Evolutionary conservation across 441 rosid genomes (phyloP), one percentile per base, ranked within the genome.

Genomic region (Erodium texanum): DNA sequence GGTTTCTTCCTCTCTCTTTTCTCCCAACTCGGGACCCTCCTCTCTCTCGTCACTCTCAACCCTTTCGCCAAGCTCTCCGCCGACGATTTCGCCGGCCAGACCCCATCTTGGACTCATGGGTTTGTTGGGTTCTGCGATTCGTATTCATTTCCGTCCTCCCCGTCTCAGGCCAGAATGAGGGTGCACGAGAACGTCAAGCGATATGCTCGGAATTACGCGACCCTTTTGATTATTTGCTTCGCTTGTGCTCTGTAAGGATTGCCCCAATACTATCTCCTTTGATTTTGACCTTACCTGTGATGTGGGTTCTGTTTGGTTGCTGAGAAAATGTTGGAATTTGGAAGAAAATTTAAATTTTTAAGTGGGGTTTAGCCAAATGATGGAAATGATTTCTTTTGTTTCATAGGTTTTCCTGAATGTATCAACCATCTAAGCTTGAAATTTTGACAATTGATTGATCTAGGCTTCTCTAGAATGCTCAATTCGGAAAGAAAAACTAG

Each of bases 161-260:
- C 78, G 69, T 72, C 85, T 71, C 91, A 84, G 80, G 92, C 85
- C 23, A 78, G 82, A 54, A 85, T 87, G 81, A 80, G 99, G 76
- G 89, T 84, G 54, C 92, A 86, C 34, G 96, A 94, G 89, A 91
- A 91, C 62, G 80, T 89, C 64, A 91, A 83, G 78, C 89, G 97
- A 34, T 93, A 87, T 76, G 82, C 92, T 8, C 85, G 82, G 70
- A 88, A 81, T 72, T 88, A 91, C 67, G 91, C 94, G 3, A 82
- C 85, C 19, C 82, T 91, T 24, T 86, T 86, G 71, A 82, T 89
- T 63, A 84, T 89, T 79, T 88, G 84, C 88, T 88, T 89, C 54
- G 93, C 97, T 64, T 93, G 95, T 64, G 70, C 99, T 66, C 69
- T 93, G 96, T 91, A 83, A 50, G 86, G 29, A 65, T 41, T 73